Base-by-base conservation (phyloP, 352 stramenopile genomes). In the Globisporangium acanthophoron region DNA sequence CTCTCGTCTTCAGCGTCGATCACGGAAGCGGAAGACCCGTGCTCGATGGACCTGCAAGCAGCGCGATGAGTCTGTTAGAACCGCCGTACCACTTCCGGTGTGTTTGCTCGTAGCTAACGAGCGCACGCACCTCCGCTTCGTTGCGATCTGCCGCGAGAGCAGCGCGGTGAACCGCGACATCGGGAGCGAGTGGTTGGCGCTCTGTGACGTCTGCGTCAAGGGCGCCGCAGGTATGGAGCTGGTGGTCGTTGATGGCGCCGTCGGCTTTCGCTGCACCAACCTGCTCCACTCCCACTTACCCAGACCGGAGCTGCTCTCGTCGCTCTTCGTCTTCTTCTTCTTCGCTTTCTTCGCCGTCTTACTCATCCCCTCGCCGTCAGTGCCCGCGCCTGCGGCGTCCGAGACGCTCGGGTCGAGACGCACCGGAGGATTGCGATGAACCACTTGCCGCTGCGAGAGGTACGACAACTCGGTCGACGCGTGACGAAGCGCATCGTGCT, bases 361-460 rank as follows among this genome's bases (percentile, higher is more conserved):
- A n/a, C 66, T 75, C 56, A 72, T 73, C n/a, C 61, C 37, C 15
- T 54, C 64, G 3, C 45, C 37, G 15, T 27, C 21, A 12, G 5
- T 16, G 29, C 15, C 29, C 43, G 53, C 0, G 8, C 15, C 29
- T 40, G 49, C 13, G 54, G 57, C n/a, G 43, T 43, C 39, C 54
- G 24, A 53, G 15, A 46, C 48, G 11, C 56, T 66, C 13, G 41
- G 48, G 27, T 57, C 56, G 37, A 56, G 53, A 11, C 78, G 71
- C 16, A 83, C 80, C 3, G 80, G 80, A 27, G 80, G 78, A 52
- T 91, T 76, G 3, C 81, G 78, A 55, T 90, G 77, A 20, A 93
- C 78, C 4, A 93, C 83, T 60, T 91, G 83, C 8, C 80, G 73
- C 56, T 93, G 83, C 1, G 83, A 91, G 45, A 93, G 79, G 50